Base-by-base conservation (phyloP, 2,329 filamentous ascomycete species). In the Westerdykella sp. region DNA sequence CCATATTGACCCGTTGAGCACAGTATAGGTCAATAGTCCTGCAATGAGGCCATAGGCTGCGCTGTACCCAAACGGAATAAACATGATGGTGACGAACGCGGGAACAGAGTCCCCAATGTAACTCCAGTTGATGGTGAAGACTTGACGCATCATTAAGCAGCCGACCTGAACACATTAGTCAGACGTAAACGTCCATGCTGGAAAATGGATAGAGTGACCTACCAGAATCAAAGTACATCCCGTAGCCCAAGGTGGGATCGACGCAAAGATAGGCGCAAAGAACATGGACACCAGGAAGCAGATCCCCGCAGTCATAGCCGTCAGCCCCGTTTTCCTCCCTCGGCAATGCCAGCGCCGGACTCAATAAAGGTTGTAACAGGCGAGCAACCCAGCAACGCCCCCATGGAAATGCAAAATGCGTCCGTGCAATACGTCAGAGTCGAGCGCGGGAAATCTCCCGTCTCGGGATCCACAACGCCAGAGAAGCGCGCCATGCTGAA, bases 401-500 rank as follows among this genome's bases (percentile, higher is more conserved):
- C 87, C 46, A 94, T 83, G 1, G 85, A 87, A 56, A 94, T 90
- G 56, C 80, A 82, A 37, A 89, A 71, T 1, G 87, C 87, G 59
- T 95, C 88, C 21, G 90, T 85, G 69, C 88, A 81, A 63, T 94
- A 95, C 1, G 88, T 88, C 6, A 88, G 69, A 1, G 87, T 84
- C 12, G 85, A 91, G 39, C 88, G 85, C 61, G 93, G 87, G 48
- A 95, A 95, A 60, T 95, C 88, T 56, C 88, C 83, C 0, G 87
- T 90, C 37, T 81, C 77, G 46, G 85, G 81, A 53, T 95, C 86
- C 56, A 94, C 83, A 37, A 87, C 80, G 30, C 85, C 81, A 53
- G 83, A 85, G 62, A 91, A 91, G 16, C 83, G 83, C 18, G 88
- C 88, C 87, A 95, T 94, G 32, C 85, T 85, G 69, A 94, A 95